Conservation (phyloP, 306 rosid genomes). For the Malus fusca region DNA sequence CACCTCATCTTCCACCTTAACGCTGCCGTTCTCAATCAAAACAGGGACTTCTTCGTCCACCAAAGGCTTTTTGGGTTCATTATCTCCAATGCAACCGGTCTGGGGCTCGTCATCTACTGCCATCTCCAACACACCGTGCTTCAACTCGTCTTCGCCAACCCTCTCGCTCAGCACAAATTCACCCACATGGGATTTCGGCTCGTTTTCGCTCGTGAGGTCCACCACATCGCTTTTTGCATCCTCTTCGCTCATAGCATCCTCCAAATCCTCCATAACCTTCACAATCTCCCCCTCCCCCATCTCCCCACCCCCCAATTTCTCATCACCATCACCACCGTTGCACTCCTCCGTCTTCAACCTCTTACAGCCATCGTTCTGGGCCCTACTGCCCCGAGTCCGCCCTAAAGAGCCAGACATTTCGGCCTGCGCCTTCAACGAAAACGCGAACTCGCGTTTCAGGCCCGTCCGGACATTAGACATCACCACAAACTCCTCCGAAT, state of each 20-base stretch:
- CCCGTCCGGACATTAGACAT: conserved; percentile 60
- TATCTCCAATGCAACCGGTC: conserved; percentile 1
- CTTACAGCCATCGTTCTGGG: conserved; percentile 11
- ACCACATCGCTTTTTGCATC: conserved; percentile 73
- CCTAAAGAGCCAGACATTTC: conserved; percentile 43
- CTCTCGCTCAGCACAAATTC: conserved; percentile 4
- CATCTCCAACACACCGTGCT: background rate
- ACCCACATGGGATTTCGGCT: conserved; percentile 32
- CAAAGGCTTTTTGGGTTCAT: background rate
- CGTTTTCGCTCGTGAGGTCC: conserved; percentile 62
- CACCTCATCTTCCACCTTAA: background rate
- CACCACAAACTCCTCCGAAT: conserved; percentile 53
- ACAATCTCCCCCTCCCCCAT: conserved; percentile 10
- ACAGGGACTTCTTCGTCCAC: background rate
- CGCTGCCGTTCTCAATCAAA: background rate
- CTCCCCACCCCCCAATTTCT: background rate
- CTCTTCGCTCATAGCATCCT: conserved; percentile 43
- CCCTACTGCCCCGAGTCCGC: conserved; percentile 42
- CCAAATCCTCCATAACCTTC: conserved; percentile 10
- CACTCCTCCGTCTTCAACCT: conserved; percentile 20
- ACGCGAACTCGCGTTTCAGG: conserved; percentile 59
- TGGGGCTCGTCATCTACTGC: conserved; percentile 10
- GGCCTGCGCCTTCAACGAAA: conserved; percentile 53
- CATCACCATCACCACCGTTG: background rate
- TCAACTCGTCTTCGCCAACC: conserved; percentile 15